Evolutionary conservation across 768 basidiomycete genomes (phyloP), one percentile per base, ranked within the genome.

Genomic region (Termitomyces sp.): DNA sequence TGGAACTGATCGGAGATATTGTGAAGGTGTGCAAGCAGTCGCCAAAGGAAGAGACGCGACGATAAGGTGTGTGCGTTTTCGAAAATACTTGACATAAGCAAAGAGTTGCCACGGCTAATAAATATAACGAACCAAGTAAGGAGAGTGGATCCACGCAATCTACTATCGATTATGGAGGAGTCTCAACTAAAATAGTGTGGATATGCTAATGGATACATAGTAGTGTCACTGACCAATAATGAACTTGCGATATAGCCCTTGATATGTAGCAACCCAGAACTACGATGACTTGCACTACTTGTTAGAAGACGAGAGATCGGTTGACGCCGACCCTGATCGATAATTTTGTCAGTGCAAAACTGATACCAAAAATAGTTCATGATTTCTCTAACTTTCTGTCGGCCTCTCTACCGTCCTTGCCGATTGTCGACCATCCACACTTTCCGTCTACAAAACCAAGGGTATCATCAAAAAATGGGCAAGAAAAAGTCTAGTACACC

Each of bases 401-500:
- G 54, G 31, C 8, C 36, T 22, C n/a, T 55, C 4, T 50, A 34
- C 48, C 58, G 48, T 50, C 41, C 41, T 59, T n/a, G 34, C n/a
- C 45, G 33, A 42, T 54, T 49, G 18, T 36, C 48, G 6, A 34
- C 24, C 39, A 0, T 55, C 22, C 53, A 27, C 30, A 55, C 48
- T 31, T 50, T 55, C 13, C 31, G 33, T 42, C 36, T n/a, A 16
- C 20, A n/a, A 33, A 42, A 22, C 11, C 20, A 24, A 55, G 41
- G 12, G 44, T 37, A 41, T 24, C 48, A 33, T 24, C 48, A 36
- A 54, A 70, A 62, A 57, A 78, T 76, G 76, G 74, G 66, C 51
- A 76, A 76, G 61, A 76, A 76, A 58, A 74, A 71, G 54, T 72
- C 74, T 7, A 70, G 68, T 22, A 74, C 72, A 0, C 76, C 74